Percentiles rank a stretch among this genome's conserved stretches.
phyloP scores from a whole-genome alignment of 208 protist species.

The Acanthamoeba sp. region DNA sequence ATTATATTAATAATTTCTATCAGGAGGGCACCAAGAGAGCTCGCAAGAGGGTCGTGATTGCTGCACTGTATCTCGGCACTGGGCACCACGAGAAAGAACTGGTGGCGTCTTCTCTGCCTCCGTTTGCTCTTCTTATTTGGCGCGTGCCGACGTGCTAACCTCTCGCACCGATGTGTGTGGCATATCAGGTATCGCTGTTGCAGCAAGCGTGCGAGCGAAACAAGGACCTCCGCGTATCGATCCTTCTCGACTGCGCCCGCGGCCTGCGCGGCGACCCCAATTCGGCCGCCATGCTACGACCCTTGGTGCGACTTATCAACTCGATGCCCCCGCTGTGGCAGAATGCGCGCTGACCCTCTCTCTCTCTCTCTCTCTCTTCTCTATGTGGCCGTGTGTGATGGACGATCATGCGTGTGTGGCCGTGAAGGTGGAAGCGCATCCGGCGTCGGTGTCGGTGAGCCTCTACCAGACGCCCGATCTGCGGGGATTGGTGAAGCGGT shows the following conservation, averaged over 20 bases:
- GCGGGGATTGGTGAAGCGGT: not conserved
- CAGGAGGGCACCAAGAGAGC: slow-evolving; percentile 1
- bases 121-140: too few relatives aligned
- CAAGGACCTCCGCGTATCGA: not conserved
- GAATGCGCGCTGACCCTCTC: too few relatives aligned
- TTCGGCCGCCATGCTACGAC: not conserved
- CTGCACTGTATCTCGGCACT: slow-evolving; percentile 30
- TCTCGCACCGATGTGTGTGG: too few relatives aligned
- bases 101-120: not conserved
- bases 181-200: not conserved
- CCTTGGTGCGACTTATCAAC: not conserved
- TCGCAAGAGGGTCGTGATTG: not conserved
- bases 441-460: not conserved
- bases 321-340: too few relatives aligned
- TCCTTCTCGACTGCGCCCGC: slow-evolving; percentile 27
- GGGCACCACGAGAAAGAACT: not conserved
- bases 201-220: not conserved
- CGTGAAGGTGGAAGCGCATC: not conserved
- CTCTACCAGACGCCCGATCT: slow-evolving; percentile 78
- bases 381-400: too few relatives aligned
- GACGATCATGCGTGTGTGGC: too few relatives aligned
- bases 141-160: too few relatives aligned
- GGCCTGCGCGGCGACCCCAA: slow-evolving; percentile 1
- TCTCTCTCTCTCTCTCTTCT: too few relatives aligned
- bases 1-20: not conserved